Base-by-base conservation (phyloP, 2,329 filamentous ascomycete species). In the Microsporum audouinii region DNA sequence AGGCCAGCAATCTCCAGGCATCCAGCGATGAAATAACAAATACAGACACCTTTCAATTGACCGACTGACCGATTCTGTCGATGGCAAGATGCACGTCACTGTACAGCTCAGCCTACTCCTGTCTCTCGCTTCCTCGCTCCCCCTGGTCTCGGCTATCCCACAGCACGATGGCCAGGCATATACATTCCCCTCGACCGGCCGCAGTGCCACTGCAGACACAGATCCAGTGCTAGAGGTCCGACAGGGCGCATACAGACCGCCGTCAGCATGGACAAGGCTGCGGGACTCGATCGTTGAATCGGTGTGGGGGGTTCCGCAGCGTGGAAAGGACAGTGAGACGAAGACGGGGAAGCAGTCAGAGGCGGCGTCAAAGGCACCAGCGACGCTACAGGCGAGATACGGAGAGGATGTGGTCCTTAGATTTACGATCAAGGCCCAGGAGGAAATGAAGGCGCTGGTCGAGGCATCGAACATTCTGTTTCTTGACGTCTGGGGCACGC, bases 401-500 rank as follows among this genome's bases (percentile, higher is more conserved):
- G 84, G 84, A 64, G 83, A 87, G 64, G 86, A 96, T 73, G 80
- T 96, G n/a, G 90, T 99, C 14, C 77, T 97, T 64, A 86, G 94
- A 43, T 96, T 97, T 80, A 89, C 69, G 77, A 62, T 96, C 60
- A 85, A 82, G 63, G 85, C 82, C 31, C 73, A 79, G 2, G 80
- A 84, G 23, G 88, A 95, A 69, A 86, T 88, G 62, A 74, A 77
- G 38, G 86, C 86, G 1, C 77, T 96, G 61, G 81, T 85, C n/a
- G 82, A 88, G 61, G 90, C 89, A 2, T 81, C 86, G 0, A 81
- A 88, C 63, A 83, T 84, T 17, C 81, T 96, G 29, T 87, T 94
- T 67, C 79, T 97, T 47, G 94, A 99, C 70, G 83, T 97, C 1
- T 99, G 94, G 94, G 87, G 89, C 27, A 90, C 88, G 66, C 88